These are phyloP conservation scores for Globisporangium apiculatum DNA, from an alignment of 352 stramenopile species.

Conservation along the genomic window DNA sequence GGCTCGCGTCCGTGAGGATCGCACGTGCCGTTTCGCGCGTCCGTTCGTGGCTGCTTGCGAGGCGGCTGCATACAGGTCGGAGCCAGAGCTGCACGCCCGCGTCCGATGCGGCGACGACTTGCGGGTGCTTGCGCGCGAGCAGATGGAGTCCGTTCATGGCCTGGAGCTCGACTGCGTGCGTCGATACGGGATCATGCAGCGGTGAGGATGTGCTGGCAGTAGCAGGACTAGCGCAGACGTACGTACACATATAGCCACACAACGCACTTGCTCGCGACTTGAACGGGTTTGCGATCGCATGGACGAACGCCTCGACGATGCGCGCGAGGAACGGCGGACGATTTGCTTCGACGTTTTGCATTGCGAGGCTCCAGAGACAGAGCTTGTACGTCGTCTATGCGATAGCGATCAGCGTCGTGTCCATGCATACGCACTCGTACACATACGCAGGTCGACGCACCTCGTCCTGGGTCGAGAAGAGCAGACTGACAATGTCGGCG, in stretches of 20 bases:
- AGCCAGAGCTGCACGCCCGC: conserved; percentile 39
- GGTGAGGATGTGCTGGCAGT: background rate
- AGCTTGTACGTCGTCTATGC: conserved; percentile 51
- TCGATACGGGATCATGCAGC: too few species aligned
- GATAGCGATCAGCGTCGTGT: too few species aligned
- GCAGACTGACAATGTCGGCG: conserved; percentile 33
- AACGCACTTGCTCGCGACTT: conserved; percentile 55
- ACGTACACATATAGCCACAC: too few species aligned
- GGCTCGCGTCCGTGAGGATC: conserved; percentile 39
- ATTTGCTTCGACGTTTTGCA: conserved; percentile 45
- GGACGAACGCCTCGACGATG: conserved; percentile 54
- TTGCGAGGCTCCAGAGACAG: conserved; percentile 55
- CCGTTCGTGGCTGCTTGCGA: conserved; percentile 36
- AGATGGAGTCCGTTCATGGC: conserved; percentile 52
- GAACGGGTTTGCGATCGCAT: conserved; percentile 68
- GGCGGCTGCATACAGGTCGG: conserved; percentile 41
- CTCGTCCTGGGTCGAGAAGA: conserved; percentile 53
- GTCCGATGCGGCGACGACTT: conserved; percentile 20
- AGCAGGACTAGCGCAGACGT: background rate
- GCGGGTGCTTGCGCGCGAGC: conserved; percentile 42
- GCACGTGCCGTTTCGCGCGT: conserved; percentile 41
- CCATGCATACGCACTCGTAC: background rate
- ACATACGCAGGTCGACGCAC: conserved; percentile 5
- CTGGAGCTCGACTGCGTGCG: conserved; percentile 36
- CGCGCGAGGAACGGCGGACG: conserved; percentile 39